Percentiles rank a stretch among this genome's conserved stretches.
These are phyloP conservation scores for Pharnaceum exiguum DNA, from an alignment of 148 eudicot genomes.

Conservation along the genomic window DNA sequence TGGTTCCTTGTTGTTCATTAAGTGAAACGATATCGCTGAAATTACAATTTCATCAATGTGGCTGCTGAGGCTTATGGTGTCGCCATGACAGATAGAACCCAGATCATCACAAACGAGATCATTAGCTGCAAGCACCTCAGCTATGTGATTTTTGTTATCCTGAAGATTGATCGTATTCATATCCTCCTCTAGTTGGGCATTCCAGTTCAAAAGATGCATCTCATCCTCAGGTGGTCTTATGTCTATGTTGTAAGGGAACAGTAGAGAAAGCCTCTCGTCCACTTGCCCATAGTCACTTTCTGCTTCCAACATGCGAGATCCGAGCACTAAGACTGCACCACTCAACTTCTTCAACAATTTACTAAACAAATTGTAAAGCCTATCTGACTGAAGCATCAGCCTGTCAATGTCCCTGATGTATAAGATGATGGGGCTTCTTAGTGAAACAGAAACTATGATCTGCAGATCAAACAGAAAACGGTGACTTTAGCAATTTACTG, in stretches of 20 bases:
- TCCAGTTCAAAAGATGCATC: conserved; percentile 62
- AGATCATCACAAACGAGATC: conserved; percentile 86
- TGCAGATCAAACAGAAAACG: conserved; percentile 17
- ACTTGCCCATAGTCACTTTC: conserved; percentile 41
- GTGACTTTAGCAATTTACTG: not conserved
- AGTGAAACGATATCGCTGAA: conserved; percentile 76
- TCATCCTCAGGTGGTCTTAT: conserved; percentile 85
- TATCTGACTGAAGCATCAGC: conserved; percentile 56
- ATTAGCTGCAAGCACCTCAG: conserved; percentile 80
- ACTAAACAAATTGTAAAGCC: conserved; percentile 55
- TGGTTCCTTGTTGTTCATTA: conserved; percentile 73
- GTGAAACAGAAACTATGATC: conserved; percentile 61
- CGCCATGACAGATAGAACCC: conserved; percentile 62
- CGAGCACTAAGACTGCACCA: conserved; percentile 72
- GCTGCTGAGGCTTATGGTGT: conserved; percentile 58
- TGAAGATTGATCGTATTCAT: conserved; percentile 69
- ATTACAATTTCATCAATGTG: conserved; percentile 79
- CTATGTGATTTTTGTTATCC: conserved; percentile 83
- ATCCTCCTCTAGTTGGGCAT: conserved; percentile 71
- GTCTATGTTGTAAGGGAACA: conserved; percentile 76
- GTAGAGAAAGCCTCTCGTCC: conserved; percentile 43
- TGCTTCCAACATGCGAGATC: conserved; percentile 55
- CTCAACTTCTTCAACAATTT: conserved; percentile 52
- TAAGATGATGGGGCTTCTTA: conserved; percentile 55
- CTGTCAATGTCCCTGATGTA: conserved; percentile 75